Evolutionary conservation across 345 rosid species (phyloP).

Genomic region (Camelina hispida): DNA sequence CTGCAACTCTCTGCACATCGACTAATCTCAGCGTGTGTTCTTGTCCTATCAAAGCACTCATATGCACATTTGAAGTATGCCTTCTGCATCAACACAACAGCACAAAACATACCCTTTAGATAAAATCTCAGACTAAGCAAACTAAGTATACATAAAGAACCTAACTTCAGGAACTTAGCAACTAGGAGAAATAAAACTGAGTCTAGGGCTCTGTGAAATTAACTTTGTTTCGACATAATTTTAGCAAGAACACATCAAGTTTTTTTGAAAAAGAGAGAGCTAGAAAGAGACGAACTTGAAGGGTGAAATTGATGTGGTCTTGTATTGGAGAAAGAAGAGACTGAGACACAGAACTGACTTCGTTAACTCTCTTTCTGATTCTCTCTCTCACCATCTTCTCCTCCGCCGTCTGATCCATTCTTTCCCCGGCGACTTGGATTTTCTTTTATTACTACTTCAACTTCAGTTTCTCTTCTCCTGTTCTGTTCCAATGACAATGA

Average conservation of each 20-base stretch:
- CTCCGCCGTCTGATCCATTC: slow-evolving; percentile 69
- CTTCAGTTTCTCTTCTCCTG: neutral
- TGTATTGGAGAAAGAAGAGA: slow-evolving; percentile 74
- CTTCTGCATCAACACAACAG: slow-evolving; percentile 55
- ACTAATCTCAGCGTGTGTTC: slow-evolving; percentile 74
- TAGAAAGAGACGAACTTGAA: slow-evolving; percentile 61
- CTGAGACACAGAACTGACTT: slow-evolving; percentile 75
- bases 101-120: neutral
- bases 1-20: slow-evolving; percentile 84
- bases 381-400: slow-evolving; percentile 71
- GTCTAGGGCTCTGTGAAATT: neutral
- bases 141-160: neutral
- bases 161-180: neutral
- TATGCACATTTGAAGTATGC: slow-evolving; percentile 94
- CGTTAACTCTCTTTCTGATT: slow-evolving; percentile 62
- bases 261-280: neutral
- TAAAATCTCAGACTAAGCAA: neutral
- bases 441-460: neutral
- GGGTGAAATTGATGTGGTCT: slow-evolving; percentile 90
- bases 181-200: neutral
- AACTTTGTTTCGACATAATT: neutral
- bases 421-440: slow-evolving; percentile 44
- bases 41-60: slow-evolving; percentile 84
- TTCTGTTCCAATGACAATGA: neutral
- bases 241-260: slow-evolving; percentile 12